Percentiles rank a stretch among this genome's conserved stretches.
Conservation (phyloP, 495 filamentous ascomycete genomes). For the Pseudoneurospora amorphoporcata region DNA sequence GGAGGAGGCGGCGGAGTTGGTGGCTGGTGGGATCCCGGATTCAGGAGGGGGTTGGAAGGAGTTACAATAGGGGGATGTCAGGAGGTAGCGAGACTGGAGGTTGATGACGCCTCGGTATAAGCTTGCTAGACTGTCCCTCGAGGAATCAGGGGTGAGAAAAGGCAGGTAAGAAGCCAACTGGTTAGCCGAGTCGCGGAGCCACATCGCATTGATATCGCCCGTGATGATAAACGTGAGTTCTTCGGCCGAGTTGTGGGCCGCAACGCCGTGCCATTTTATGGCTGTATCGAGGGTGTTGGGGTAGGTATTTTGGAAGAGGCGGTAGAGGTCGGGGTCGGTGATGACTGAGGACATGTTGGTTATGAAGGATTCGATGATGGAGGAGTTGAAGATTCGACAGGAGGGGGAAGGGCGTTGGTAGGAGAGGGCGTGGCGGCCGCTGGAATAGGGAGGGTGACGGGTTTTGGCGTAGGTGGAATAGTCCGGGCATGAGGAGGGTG, state of each 20-base stretch:
- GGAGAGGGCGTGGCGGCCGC: slow-evolving; percentile 37
- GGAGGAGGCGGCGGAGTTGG: slow-evolving; percentile 14
- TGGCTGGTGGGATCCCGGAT: slow-evolving; percentile 30
- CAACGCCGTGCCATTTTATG: slow-evolving; percentile 50
- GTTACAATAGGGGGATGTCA: slow-evolving; percentile 53
- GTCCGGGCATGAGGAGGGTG: slow-evolving; percentile 34
- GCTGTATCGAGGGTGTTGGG: slow-evolving; percentile 63
- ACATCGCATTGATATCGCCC: slow-evolving; percentile 68
- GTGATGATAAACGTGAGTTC: slow-evolving; percentile 39
- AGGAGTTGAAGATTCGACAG: slow-evolving; percentile 54
- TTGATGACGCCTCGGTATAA: slow-evolving; percentile 58
- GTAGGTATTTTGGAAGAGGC: slow-evolving; percentile 54
- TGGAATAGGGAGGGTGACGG: slow-evolving; percentile 35
- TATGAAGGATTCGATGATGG: slow-evolving; percentile 44
- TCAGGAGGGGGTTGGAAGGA: slow-evolving; percentile 53
- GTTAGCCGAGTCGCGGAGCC: slow-evolving; percentile 59
- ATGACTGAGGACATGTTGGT: slow-evolving; percentile 37
- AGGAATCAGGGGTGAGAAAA: slow-evolving; percentile 36
- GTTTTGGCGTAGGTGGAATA: slow-evolving; percentile 39
- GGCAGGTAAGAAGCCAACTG: slow-evolving; percentile 56
- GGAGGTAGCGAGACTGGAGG: slow-evolving; percentile 51
- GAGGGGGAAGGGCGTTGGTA: slow-evolving; percentile 43
- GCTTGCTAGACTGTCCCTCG: slow-evolving; percentile 40
- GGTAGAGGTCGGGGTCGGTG: slow-evolving; percentile 53
- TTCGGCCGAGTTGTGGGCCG: slow-evolving; percentile 33